Percentiles rank a stretch among this genome's conserved stretches.
phyloP scores from a whole-genome alignment of 1,284 basidiomycete species.

The Pseudozyma tsukubaensis region DNA sequence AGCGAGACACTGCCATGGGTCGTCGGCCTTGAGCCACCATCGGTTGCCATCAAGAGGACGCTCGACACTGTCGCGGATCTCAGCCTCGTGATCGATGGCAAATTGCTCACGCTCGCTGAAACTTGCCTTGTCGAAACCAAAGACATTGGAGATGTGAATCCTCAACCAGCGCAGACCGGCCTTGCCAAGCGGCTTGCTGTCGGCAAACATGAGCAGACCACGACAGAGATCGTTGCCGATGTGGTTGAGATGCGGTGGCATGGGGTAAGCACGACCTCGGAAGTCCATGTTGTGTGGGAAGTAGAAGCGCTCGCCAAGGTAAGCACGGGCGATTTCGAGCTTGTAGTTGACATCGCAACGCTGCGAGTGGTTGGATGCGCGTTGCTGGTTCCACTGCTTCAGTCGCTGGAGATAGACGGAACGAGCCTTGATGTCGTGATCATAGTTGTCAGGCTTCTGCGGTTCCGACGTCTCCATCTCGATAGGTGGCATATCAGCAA shows the following conservation, averaged over 20 bases:
- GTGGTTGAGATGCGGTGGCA: constrained; percentile 94
- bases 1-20: constrained; percentile 97
- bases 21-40: constrained; percentile 86
- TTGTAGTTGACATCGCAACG: constrained; percentile 96
- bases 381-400: constrained; percentile 72
- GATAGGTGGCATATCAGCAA: constrained; percentile 70
- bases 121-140: constrained; percentile 93
- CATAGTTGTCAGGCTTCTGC: constrained; percentile 74
- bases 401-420: constrained; percentile 75
- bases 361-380: constrained; percentile 76
- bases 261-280: constrained; percentile 95
- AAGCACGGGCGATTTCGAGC: constrained; percentile 93
- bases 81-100: constrained; percentile 78
- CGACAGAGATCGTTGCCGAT: constrained; percentile 95
- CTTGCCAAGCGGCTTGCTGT: constrained; percentile 81
- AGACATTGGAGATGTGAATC: constrained; percentile 92
- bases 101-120: constrained; percentile 90
- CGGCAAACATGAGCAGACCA: constrained; percentile 86
- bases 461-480: constrained; percentile 71
- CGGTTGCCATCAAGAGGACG: constrained; percentile 69
- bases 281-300: constrained; percentile 98
- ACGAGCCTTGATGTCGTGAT: constrained; percentile 78
- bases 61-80: constrained; percentile 85
- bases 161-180: constrained; percentile 86
- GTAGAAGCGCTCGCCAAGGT: constrained; percentile 87